Evolutionary conservation across 2,329 filamentous ascomycete species (phyloP).

Genomic region (Aspergillus bombycis): DNA sequence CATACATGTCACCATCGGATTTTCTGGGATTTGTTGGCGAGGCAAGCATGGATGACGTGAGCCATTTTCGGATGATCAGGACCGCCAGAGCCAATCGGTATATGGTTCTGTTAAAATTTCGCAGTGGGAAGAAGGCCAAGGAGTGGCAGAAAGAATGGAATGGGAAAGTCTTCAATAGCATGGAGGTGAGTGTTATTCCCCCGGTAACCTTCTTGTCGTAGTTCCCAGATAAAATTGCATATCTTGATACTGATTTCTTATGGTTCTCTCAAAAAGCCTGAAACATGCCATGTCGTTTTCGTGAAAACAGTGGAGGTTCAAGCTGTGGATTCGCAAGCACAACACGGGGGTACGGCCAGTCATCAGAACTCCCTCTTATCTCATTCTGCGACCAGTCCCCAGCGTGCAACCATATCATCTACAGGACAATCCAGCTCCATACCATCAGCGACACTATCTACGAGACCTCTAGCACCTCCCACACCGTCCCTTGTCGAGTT

Average conservation of each 20-base stretch:
- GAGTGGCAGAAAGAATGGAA: slow-evolving; percentile 87
- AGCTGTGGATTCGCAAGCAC: slow-evolving; percentile 54
- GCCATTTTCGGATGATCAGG: slow-evolving; percentile 92
- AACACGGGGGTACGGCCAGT: slow-evolving; percentile 28
- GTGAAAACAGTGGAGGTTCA: slow-evolving; percentile 90
- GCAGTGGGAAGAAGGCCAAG: slow-evolving; percentile 71
- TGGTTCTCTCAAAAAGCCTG: slow-evolving; percentile 60
- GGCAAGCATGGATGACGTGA: slow-evolving; percentile 80
- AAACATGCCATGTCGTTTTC: slow-evolving; percentile 93
- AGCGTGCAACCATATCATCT: slow-evolving; percentile 31
- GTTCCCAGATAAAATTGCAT: not conserved
- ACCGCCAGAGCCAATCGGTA: slow-evolving; percentile 88
- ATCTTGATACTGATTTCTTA: slow-evolving; percentile 16
- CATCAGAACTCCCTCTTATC: slow-evolving; percentile 66
- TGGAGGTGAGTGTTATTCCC: slow-evolving; percentile 66
- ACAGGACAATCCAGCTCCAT: slow-evolving; percentile 38
- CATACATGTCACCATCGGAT: slow-evolving; percentile 88
- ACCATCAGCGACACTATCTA: slow-evolving; percentile 52
- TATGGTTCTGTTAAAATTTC: slow-evolving; percentile 94
- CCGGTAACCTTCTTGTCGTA: not conserved
- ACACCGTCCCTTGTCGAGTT: slow-evolving; percentile 87
- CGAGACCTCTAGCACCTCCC: slow-evolving; percentile 68
- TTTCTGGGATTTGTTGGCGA: slow-evolving; percentile 91
- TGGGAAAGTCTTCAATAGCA: slow-evolving; percentile 87
- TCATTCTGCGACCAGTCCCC: slow-evolving; percentile 16